Percentiles rank a stretch among this genome's conserved stretches.
Conservation (phyloP, 2,329 filamentous ascomycete genomes). For the Alternaria dauci region DNA sequence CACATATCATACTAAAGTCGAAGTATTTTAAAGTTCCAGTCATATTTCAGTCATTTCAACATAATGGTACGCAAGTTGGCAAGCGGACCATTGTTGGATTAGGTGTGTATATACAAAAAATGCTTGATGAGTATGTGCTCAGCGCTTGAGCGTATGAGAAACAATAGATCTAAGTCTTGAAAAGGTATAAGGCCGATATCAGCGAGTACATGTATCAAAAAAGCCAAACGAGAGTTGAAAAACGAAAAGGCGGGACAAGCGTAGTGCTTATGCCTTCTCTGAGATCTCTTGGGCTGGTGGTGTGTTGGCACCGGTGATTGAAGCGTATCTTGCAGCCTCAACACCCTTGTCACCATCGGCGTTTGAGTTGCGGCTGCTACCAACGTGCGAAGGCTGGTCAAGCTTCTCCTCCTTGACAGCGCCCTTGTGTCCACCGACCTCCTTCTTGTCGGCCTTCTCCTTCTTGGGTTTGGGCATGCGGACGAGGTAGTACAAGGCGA, state of each 20-base stretch:
- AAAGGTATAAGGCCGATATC: background rate
- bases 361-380: conserved; percentile 16
- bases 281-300: conserved; percentile 15
- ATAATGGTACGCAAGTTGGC: conserved; percentile 4
- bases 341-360: conserved; percentile 17
- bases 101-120: conserved; percentile 3
- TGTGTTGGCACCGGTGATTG: conserved; percentile 21
- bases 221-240: background rate
- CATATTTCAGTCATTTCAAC: conserved; percentile 3
- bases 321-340: conserved; percentile 19
- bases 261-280: conserved; percentile 23
- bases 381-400: conserved; percentile 17
- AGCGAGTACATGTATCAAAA: background rate
- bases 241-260: background rate
- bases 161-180: conserved; percentile 10
- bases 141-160: conserved; percentile 12
- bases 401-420: conserved; percentile 13
- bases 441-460: conserved; percentile 38
- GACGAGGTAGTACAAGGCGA: conserved; percentile 63
- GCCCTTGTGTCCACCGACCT: conserved; percentile 7
- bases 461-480: conserved; percentile 62
- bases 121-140: conserved; percentile 13
- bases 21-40: background rate
- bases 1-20: no score
- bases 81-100: conserved; percentile 8